Evolutionary conservation across 768 basidiomycete species (phyloP).

Genomic region (Mycena pura): DNA sequence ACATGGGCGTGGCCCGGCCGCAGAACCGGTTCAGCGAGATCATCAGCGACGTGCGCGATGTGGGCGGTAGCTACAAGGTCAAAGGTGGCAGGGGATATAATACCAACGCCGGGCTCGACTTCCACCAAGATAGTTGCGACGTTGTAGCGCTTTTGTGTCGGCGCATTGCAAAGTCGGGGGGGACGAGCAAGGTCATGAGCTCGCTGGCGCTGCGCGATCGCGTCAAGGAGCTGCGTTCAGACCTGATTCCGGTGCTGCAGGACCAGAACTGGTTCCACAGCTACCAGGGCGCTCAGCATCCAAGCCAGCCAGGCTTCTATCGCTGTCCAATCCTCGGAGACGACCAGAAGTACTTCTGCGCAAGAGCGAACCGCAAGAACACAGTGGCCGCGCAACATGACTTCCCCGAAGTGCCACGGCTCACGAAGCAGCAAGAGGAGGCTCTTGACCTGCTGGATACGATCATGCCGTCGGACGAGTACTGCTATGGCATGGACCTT

Average conservation of each 20-base stretch:
- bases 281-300: conserved; percentile 7
- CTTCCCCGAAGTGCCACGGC: conserved; percentile 11
- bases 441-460: conserved; percentile 7
- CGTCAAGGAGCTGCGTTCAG: conserved; percentile 1
- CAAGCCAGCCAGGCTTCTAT: conserved; percentile 4
- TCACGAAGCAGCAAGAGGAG: not conserved
- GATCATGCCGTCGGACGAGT: conserved; percentile 5
- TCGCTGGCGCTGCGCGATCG: conserved; percentile 5
- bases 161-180: conserved; percentile 1
- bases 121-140: conserved; percentile 12
- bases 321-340: conserved; percentile 10
- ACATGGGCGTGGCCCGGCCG: conserved; percentile 11
- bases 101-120: conserved; percentile 9
- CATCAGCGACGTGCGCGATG: conserved; percentile 14
- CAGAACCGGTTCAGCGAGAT: conserved; percentile 16
- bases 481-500: conserved; percentile 8
- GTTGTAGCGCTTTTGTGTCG: conserved; percentile 15
- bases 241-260: conserved; percentile 4
- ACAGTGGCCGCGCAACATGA: conserved; percentile 4
- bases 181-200: conserved; percentile 15
- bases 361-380: conserved; percentile 7
- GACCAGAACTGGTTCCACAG: conserved; percentile 10
- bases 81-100: conserved; percentile 10
- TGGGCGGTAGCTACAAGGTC: conserved; percentile 6
- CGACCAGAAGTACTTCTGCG: not conserved